These are phyloP conservation scores for Sphaceloma murrayae DNA, from an alignment of 2,329 filamentous ascomycete genomes.

Conservation along the genomic window DNA sequence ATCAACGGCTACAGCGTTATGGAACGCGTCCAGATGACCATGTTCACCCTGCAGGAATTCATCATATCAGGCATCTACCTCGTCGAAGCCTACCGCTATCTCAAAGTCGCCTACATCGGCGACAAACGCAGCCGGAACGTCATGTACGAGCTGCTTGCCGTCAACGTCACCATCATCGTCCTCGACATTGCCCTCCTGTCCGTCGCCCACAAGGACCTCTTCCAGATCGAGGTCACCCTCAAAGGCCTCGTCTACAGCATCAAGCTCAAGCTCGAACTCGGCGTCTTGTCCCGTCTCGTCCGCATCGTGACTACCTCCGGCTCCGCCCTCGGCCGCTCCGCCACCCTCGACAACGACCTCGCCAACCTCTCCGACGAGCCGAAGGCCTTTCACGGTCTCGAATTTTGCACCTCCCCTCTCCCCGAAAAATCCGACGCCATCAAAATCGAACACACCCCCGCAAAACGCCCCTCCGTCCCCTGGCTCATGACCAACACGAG, in stretches of 20 bases:
- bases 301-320: slow-evolving; percentile 20
- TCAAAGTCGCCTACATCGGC: slow-evolving; percentile 16
- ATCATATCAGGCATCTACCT: slow-evolving; percentile 28
- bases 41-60: slow-evolving; percentile 35
- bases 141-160: slow-evolving; percentile 30
- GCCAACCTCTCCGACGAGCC: slow-evolving; percentile 14
- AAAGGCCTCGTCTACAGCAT: slow-evolving; percentile 29
- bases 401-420: slow-evolving; percentile 13
- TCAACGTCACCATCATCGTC: slow-evolving; percentile 32
- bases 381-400: slow-evolving; percentile 14
- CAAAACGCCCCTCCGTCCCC: slow-evolving; percentile 12
- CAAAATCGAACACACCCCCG: neutral
- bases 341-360: slow-evolving; percentile 16
- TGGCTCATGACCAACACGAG: slow-evolving; percentile 13
- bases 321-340: slow-evolving; percentile 10
- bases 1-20: slow-evolving; percentile 33
- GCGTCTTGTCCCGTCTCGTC: slow-evolving; percentile 24
- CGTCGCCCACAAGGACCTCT: slow-evolving; percentile 28
- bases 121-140: slow-evolving; percentile 22
- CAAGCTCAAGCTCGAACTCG: slow-evolving; percentile 26
- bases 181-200: slow-evolving; percentile 30
- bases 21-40: slow-evolving; percentile 38
- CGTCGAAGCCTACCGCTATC: slow-evolving; percentile 19
- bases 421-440: slow-evolving; percentile 4
- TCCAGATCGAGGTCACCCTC: slow-evolving; percentile 30